Conservation (phyloP, 306 rosid species). For the Cicer bijugum region DNA sequence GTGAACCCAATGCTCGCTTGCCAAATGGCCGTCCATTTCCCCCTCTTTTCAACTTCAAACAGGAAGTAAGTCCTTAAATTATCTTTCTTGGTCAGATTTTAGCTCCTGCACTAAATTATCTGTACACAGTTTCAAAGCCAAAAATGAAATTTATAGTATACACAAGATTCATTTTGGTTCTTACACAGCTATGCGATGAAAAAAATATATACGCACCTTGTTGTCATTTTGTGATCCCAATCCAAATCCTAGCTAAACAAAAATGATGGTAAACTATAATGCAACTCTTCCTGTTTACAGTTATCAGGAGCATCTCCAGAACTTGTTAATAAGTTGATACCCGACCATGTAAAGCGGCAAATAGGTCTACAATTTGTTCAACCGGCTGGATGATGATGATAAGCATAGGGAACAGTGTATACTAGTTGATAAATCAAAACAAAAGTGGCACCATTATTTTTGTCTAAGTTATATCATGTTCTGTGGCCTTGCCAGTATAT, state of each 20-base stretch:
- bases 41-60: conserved; percentile 85
- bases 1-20: conserved; percentile 82
- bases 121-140: conserved; percentile 3
- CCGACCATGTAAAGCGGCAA: conserved; percentile 88
- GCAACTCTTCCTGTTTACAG: conserved; percentile 53
- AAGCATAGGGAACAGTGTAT: conserved; percentile 47
- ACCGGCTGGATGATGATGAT: conserved; percentile 62
- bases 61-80: conserved; percentile 66
- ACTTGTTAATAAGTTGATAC: conserved; percentile 80
- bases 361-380: conserved; percentile 66
- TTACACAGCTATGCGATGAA: background rate
- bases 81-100: background rate
- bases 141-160: background rate
- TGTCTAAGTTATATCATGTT: conserved; percentile 57
- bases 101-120: background rate
- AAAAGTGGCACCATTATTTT: conserved; percentile 57
- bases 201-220: background rate
- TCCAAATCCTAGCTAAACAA: background rate
- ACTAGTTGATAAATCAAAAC: conserved; percentile 58
- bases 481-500: conserved; percentile 50
- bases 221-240: background rate
- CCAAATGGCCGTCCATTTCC: conserved; percentile 88
- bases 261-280: conserved; percentile 14
- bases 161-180: background rate
- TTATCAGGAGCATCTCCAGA: conserved; percentile 79